Evolutionary conservation across 495 filamentous ascomycete genomes (phyloP), one percentile per base, ranked within the genome.

Genomic region (Aspergillus nanangensis): DNA sequence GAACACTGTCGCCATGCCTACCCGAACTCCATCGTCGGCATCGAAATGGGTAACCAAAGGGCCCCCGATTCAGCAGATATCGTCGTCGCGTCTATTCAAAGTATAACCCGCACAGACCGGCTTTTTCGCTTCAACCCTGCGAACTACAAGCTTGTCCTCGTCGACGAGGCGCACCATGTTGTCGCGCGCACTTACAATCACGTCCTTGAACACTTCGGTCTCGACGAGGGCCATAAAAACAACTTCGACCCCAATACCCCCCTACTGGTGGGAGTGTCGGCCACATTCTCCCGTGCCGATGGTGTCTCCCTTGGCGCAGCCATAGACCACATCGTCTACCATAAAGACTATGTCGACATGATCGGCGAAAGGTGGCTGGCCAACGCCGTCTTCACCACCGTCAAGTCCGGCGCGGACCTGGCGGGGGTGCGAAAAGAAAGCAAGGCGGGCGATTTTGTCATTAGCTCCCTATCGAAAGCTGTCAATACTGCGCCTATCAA

Each of bases 101-200:
- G 86, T 49, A 79, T 99, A 35, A 76, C 72, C 1, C 90, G 84
- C 3, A 73, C 77, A 13, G 81, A 90, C 37, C 77, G 93, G 21
- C 74, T 96, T 11, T 39, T 55, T 24, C 96, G 95, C 52, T 97
- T 90, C 55, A 81, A 96, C 47, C 87, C 90, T 0, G 63, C 48
- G 2, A 65, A 66, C 17, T 96, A 92, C 73, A 99, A 99, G 61
- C 79, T 99, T 0, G 66, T 99, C 2, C 75, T 99, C 11, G 92
- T 99, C 5, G 93, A 99, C 55, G 93, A 99, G 61, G 92, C 90
- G n/a, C 93, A 99, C 66, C 93, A 97, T 65, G 96, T 97, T 39
- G 91, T 95, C 24, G 86, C 92, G 4, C 71, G 77, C 7, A 77
- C 78, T 25, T 99, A 96, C 58, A 70, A 92, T 48, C 74, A 70